Evolutionary conservation across 345 rosid genomes (phyloP).

Genomic region (Clarkia xantiana): DNA sequence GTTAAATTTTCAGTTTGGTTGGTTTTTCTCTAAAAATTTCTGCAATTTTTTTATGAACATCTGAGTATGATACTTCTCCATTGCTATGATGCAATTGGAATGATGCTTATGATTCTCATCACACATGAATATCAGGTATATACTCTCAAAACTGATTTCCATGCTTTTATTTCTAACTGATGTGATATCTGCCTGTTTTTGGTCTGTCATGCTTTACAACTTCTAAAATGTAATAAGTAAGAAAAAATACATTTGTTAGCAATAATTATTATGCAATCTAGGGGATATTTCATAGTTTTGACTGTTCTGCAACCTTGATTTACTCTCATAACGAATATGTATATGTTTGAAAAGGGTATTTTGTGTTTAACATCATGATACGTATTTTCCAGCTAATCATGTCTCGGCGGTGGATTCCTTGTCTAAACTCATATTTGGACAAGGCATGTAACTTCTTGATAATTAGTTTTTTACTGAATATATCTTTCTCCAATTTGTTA

Average conservation of each 20-base stretch:
- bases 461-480: too few species aligned
- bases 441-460: conserved; percentile 50
- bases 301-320: not conserved
- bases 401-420: conserved; percentile 89
- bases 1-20: too few species aligned
- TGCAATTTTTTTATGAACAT: conserved; percentile 87
- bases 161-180: not conserved
- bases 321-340: too few species aligned
- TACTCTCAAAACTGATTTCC: too few species aligned
- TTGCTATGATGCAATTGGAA: conserved; percentile 91
- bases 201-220: too few species aligned
- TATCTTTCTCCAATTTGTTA: too few species aligned
- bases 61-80: conserved; percentile 68
- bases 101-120: conserved; percentile 96
- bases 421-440: conserved; percentile 94
- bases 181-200: not conserved
- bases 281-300: not conserved
- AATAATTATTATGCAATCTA: too few species aligned
- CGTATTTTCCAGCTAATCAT: conserved; percentile 53
- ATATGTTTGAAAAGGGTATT: not conserved
- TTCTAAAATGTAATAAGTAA: too few species aligned
- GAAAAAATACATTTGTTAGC: too few species aligned
- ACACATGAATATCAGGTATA: conserved; percentile 96
- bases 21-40: too few species aligned
- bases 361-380: not conserved